These are phyloP conservation scores for Aspergillus hiratsukae DNA, from an alignment of 2,329 filamentous ascomycete genomes.

Conservation along the genomic window DNA sequence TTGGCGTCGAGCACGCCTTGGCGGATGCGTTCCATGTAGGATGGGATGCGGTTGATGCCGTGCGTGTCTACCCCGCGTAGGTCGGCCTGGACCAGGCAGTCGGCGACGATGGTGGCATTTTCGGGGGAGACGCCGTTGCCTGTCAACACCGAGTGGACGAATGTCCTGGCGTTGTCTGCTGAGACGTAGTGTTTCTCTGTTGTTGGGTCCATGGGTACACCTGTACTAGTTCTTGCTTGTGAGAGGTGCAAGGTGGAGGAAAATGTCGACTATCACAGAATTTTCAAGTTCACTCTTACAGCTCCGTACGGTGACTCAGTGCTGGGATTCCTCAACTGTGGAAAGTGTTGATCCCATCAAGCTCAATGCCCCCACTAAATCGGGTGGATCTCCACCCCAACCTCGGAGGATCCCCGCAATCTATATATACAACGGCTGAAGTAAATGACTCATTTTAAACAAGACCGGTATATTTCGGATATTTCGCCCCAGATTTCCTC, in stretches of 20 bases:
- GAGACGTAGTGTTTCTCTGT: slow-evolving; percentile 10
- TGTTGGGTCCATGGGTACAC: slow-evolving; percentile 1
- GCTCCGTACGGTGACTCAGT: neutral
- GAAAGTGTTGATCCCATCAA: neutral
- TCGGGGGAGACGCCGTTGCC: slow-evolving; percentile 53
- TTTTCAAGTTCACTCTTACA: neutral
- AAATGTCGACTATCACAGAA: neutral
- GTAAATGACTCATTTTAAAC: neutral
- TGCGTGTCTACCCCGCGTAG: slow-evolving; percentile 76
- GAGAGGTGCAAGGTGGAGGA: neutral
- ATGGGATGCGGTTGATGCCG: slow-evolving; percentile 71
- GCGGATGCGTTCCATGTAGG: slow-evolving; percentile 69
- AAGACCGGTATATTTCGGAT: neutral
- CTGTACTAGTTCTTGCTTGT: neutral
- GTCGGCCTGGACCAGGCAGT: slow-evolving; percentile 67
- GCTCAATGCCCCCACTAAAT: neutral
- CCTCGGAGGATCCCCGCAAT: neutral
- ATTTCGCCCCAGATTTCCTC: neutral
- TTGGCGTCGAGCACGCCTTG: slow-evolving; percentile 62
- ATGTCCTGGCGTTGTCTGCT: slow-evolving; percentile 11
- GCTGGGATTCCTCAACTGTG: neutral
- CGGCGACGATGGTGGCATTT: slow-evolving; percentile 61
- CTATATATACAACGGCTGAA: neutral
- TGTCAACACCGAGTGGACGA: slow-evolving; percentile 24
- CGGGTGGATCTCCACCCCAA: neutral